Evolutionary conservation across 345 rosid species (phyloP), one percentile per base, ranked within the genome.

Genomic region (Hypericum perforatum): DNA sequence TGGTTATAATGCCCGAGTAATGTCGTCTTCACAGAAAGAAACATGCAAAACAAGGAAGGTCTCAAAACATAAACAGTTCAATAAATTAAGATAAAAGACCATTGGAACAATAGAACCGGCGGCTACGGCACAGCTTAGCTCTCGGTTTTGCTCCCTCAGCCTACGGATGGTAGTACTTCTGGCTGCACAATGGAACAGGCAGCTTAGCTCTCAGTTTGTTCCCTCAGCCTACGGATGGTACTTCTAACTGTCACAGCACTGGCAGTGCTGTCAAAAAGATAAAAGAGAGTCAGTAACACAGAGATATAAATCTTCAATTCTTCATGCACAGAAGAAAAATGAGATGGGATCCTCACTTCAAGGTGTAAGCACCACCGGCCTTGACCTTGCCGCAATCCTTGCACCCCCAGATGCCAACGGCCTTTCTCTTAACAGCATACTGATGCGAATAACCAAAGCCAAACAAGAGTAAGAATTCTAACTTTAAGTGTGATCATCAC

Each of bases 171-270:
- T n/a, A n/a, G 91, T 80, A 64, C 91, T 80, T 76, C 86, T 70
- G n/a, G n/a, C n/a, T n/a, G n/a, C n/a, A n/a, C n/a, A n/a, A n/a
- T n/a, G n/a, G n/a, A 14, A 80, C 84, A 1, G 91, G 80, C 39
- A 41, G 45, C 47, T 66, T 63, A 84, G 54, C 79, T 72, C 70
- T 80, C 82, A 0, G 84, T 83, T 62, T 80, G 91, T 56, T 80
- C 91, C 71, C 91, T 78, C 57, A 83, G 69, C 57, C 86, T 79
- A 7, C 86, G 53, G 11, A 80, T 76, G 58, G 91, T 80, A 64
- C 91, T 80, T 76, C 86, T 70, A 14, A 80, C 84, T 1, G 91
- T 83, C 45, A 83, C 86, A 8, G 86, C 90, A 65, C 84, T 78
- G 0, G 90, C 90, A 10, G 86, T 80, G 65, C 86, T 80, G 75